phyloP scores from a whole-genome alignment of 225 moss, liverwort and hornwort species.

The Thuidium tamariscinum region DNA sequence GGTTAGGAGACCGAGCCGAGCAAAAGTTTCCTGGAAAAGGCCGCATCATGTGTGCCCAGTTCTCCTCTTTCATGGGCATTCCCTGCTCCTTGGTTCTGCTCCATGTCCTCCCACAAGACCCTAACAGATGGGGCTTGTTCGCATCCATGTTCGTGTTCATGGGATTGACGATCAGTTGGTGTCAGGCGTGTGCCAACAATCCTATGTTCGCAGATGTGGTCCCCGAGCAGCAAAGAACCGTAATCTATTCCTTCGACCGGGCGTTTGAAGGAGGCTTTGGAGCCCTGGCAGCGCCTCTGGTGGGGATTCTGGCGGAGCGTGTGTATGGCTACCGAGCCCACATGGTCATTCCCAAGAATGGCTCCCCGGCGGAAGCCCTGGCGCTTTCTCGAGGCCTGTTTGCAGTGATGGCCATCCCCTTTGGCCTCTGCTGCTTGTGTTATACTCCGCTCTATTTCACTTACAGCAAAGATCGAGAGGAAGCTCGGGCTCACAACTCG shows the following conservation, averaged over 20 bases:
- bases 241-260: constrained; percentile 85
- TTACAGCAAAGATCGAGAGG: constrained; percentile 52
- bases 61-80: constrained; percentile 88
- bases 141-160: constrained; percentile 53
- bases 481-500: constrained; percentile 34
- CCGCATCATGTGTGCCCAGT: constrained; percentile 87
- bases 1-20: constrained; percentile 77
- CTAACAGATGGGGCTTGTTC: constrained; percentile 47
- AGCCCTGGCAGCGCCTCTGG: constrained; percentile 76
- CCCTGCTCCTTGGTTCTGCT: constrained; percentile 81
- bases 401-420: constrained; percentile 82
- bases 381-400: constrained; percentile 81
- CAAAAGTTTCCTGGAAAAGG: constrained; percentile 63
- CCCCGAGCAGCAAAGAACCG: constrained; percentile 72
- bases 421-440: constrained; percentile 75
- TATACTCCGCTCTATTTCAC: constrained; percentile 90
- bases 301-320: constrained; percentile 77
- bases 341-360: constrained; percentile 45
- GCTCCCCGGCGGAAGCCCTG: constrained; percentile 61
- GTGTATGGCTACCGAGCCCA: constrained; percentile 73
- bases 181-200: constrained; percentile 89
- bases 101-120: constrained; percentile 59
- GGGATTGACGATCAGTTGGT: constrained; percentile 90
- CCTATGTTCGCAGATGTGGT: constrained; percentile 97
- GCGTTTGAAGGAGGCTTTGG: constrained; percentile 87